Percentiles rank a stretch among this genome's conserved stretches.
phyloP scores from a whole-genome alignment of 176 grass and related monocot species.

The Zea luxurians region DNA sequence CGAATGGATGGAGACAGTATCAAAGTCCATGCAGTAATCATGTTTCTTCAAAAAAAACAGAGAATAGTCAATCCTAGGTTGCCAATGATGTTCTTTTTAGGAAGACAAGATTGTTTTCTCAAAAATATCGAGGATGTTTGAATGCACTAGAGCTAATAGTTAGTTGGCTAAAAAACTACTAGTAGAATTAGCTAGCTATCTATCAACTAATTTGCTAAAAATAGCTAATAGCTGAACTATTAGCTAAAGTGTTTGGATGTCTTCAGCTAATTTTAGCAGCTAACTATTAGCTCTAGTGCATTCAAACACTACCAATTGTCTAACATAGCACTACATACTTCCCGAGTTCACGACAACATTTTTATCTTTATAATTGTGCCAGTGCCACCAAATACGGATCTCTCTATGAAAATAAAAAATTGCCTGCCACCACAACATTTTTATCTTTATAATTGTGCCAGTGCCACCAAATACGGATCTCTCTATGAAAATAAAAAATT shows the following conservation, averaged over 20 bases:
- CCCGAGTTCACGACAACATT: constrained; percentile 3
- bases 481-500: no score
- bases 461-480: no score
- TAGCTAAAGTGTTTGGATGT: no score
- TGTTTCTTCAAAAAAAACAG: background rate
- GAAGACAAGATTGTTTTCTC: background rate
- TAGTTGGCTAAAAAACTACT: no score
- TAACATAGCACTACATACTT: background rate
- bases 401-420: no score
- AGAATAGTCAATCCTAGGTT: background rate
- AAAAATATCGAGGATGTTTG: background rate
- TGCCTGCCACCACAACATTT: background rate
- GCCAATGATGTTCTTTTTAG: background rate
- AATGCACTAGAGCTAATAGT: no score
- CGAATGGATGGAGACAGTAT: background rate
- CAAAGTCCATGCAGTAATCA: background rate
- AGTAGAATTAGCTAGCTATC: no score
- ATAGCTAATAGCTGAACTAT: no score
- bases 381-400: background rate
- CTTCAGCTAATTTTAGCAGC: no score
- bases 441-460: constrained; percentile 2
- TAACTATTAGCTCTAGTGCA: no score
- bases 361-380: background rate
- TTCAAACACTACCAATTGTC: background rate
- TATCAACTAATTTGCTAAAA: no score